phyloP scores from a whole-genome alignment of 306 rosid genomes.

The apple (Malus domestica) region ASM211411v1 NC_041798.1:5780001-5780500 shows the following conservation, averaged over 20 bases:
- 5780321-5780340: constrained; percentile 48
- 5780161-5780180: constrained; percentile 90
- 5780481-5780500: too few relatives aligned
- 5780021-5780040: too few relatives aligned
- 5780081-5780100: constrained; percentile 99
- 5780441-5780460: too few relatives aligned
- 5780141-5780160: constrained; percentile 94
- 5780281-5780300: constrained; percentile 79
- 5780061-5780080: constrained; percentile 66
- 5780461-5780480: too few relatives aligned
- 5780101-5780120: constrained; percentile 88
- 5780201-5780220: constrained; percentile 97
- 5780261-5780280: constrained; percentile 83
- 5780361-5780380: constrained; percentile 89
- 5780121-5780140: constrained; percentile 74
- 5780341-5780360: constrained; percentile 67
- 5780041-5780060: too few relatives aligned
- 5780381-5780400: constrained; percentile 72
- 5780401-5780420: not conserved
- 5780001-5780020: too few relatives aligned
- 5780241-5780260: constrained; percentile 96
- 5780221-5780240: constrained; percentile 92
- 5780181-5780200: constrained; percentile 75
- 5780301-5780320: constrained; percentile 76
- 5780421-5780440: not conserved